These are phyloP conservation scores for Brasenia schreberi DNA, from an alignment of 164 flowering plant species.

Conservation along the genomic window DNA sequence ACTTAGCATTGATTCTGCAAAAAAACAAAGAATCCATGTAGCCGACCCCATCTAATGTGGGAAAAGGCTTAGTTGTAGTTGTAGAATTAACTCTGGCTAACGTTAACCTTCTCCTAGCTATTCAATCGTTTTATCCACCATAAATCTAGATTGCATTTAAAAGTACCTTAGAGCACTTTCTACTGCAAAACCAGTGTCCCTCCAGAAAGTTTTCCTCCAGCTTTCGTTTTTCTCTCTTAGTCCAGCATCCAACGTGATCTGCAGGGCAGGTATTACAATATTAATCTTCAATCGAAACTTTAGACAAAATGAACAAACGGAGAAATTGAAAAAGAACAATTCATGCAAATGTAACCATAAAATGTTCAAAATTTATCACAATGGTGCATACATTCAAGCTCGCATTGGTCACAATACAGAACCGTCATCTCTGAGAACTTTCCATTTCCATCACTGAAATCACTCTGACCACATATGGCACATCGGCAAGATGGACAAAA, in stretches of 20 bases:
- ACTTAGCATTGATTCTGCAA: too few species aligned
- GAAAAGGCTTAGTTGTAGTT: too few species aligned
- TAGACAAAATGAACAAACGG: not conserved
- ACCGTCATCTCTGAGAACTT: slow-evolving; percentile 14
- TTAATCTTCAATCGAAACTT: too few species aligned
- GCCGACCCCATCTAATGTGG: too few species aligned
- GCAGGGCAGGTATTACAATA: slow-evolving; percentile 7
- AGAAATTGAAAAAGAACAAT: too few species aligned
- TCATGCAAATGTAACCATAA: not conserved
- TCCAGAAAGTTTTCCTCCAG: slow-evolving; percentile 2
- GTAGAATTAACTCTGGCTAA: too few species aligned
- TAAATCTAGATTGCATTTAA: not conserved
- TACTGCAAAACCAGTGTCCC: not conserved
- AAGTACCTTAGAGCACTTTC: not conserved
- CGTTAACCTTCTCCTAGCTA: not conserved
- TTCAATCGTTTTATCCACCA: not conserved
- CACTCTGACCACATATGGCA: slow-evolving; percentile 37
- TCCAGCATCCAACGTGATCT: slow-evolving; percentile 69
- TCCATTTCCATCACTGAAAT: slow-evolving; percentile 13
- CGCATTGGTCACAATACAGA: slow-evolving; percentile 58
- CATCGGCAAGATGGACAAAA: slow-evolving; percentile 82
- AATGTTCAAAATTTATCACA: not conserved
- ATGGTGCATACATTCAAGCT: slow-evolving; percentile 49
- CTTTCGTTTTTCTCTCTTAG: slow-evolving; percentile 9
- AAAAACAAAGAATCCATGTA: too few species aligned